These are phyloP conservation scores for Pseudevernia furfuracea DNA, from an alignment of 495 filamentous ascomycete species.

Conservation along the genomic window DNA sequence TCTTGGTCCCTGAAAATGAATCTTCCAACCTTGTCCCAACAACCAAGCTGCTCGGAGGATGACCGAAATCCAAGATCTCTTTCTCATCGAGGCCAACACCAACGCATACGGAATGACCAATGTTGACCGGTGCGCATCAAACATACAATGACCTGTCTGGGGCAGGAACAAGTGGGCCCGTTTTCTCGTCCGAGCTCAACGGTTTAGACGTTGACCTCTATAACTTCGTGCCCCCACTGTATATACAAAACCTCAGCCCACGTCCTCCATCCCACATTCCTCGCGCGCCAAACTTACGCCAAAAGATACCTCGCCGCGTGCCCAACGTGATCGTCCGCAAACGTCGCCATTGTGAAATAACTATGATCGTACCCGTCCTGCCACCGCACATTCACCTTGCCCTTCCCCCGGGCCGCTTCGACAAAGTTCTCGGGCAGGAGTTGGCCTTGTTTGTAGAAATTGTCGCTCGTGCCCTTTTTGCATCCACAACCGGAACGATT, in stretches of 20 bases:
- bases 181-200: neutral
- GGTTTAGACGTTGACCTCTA: neutral
- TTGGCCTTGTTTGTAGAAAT: slow-evolving; percentile 91
- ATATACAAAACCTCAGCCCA: neutral
- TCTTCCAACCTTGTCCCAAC: neutral
- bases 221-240: neutral
- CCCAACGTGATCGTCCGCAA: slow-evolving; percentile 81
- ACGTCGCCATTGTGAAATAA: slow-evolving; percentile 87
- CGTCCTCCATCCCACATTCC: neutral
- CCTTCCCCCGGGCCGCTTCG: slow-evolving; percentile 65
- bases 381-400: slow-evolving; percentile 66
- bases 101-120: neutral
- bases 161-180: neutral
- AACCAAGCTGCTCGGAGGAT: neutral
- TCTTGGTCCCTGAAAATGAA: neutral
- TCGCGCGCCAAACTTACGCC: slow-evolving; percentile 9
- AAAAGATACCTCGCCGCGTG: slow-evolving; percentile 80
- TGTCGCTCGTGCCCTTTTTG: slow-evolving; percentile 74
- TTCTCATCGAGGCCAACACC: neutral
- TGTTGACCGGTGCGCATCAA: neutral
- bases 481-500: too few species aligned
- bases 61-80: neutral
- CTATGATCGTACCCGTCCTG: slow-evolving; percentile 94
- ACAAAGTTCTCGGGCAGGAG: slow-evolving; percentile 89
- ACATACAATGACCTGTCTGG: neutral